phyloP scores from a whole-genome alignment of 2,329 filamentous ascomycete genomes.

The Lecanoromycetidae sp. region DNA sequence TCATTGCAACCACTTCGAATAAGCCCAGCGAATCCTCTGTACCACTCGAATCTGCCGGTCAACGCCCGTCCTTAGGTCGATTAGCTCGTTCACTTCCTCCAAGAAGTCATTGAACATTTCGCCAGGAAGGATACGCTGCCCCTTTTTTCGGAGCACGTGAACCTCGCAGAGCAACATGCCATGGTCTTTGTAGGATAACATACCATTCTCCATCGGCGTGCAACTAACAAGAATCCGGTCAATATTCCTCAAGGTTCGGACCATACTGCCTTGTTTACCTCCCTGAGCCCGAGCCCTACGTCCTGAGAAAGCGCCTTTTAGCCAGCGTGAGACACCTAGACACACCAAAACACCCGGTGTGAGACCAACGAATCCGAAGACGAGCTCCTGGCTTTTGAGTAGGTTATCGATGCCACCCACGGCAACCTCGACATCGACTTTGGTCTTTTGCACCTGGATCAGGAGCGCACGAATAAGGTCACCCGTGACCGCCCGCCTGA shows the following conservation, averaged over 20 bases:
- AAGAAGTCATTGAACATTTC: constrained; percentile 73
- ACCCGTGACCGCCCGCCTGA: constrained; percentile 70
- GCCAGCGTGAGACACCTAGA: constrained; percentile 59
- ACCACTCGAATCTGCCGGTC: constrained; percentile 66
- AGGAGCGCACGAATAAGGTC: constrained; percentile 81
- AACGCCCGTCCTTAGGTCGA: constrained; percentile 66
- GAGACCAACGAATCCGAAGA: constrained; percentile 88
- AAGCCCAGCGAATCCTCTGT: constrained; percentile 80
- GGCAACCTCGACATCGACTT: constrained; percentile 92
- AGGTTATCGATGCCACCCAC: constrained; percentile 92
- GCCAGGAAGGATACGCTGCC: constrained; percentile 55
- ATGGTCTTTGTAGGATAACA: constrained; percentile 84
- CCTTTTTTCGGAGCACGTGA: constrained; percentile 63
- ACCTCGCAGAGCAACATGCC: constrained; percentile 83
- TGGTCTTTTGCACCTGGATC: constrained; percentile 97
- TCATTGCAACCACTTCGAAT: constrained; percentile 56
- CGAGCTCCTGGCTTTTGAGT: constrained; percentile 88
- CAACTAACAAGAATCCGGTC: constrained; percentile 64
- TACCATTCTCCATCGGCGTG: constrained; percentile 56
- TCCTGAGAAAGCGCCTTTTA: constrained; percentile 56
- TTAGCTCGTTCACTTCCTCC: constrained; percentile 75
- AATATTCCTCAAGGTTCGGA: constrained; percentile 70
- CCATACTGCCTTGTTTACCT: constrained; percentile 54
- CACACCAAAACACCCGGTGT: constrained; percentile 87
- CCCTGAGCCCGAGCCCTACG: constrained; percentile 55